Evolutionary conservation across 2,329 filamentous ascomycete genomes (phyloP).

Genomic region (Fusarium sp.): DNA sequence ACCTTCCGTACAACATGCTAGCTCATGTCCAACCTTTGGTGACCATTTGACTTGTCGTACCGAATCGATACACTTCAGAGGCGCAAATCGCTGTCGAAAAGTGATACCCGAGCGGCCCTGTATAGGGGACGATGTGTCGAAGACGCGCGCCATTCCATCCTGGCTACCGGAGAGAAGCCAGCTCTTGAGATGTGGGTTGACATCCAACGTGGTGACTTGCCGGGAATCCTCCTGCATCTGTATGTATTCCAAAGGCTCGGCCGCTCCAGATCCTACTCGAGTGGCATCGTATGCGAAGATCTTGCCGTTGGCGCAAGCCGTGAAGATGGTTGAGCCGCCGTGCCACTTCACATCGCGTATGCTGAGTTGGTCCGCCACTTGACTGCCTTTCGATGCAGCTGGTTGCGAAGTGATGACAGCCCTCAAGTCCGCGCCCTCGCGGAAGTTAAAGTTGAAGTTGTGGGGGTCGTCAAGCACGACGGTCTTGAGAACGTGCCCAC

Average conservation of each 20-base stretch:
- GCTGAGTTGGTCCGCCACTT: slow-evolving; percentile 70
- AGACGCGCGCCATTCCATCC: slow-evolving; percentile 74
- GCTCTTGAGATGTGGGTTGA: slow-evolving; percentile 72
- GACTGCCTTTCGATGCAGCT: slow-evolving; percentile 58
- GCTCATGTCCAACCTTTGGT: slow-evolving; percentile 72
- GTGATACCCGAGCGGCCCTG: slow-evolving; percentile 66
- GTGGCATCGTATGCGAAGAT: slow-evolving; percentile 76
- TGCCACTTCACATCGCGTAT: slow-evolving; percentile 76
- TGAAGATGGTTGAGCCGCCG: slow-evolving; percentile 70
- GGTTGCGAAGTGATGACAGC: slow-evolving; percentile 67
- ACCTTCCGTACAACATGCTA: slow-evolving; percentile 76
- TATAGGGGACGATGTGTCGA: slow-evolving; percentile 68
- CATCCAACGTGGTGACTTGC: slow-evolving; percentile 75
- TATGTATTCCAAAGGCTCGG: slow-evolving; percentile 67
- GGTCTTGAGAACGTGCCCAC: slow-evolving; percentile 74
- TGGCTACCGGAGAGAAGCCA: slow-evolving; percentile 75
- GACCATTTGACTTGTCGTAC: slow-evolving; percentile 78
- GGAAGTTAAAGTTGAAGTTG: slow-evolving; percentile 60
- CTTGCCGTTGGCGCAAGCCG: slow-evolving; percentile 75
- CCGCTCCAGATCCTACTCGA: slow-evolving; percentile 61
- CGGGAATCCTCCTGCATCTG: slow-evolving; percentile 74
- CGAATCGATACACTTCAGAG: slow-evolving; percentile 56
- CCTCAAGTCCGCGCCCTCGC: slow-evolving; percentile 72
- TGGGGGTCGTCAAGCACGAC: slow-evolving; percentile 67
- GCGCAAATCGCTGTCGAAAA: slow-evolving; percentile 64